Evolutionary conservation across 2,329 filamentous ascomycete genomes (phyloP).

Genomic region (Scedosporium boydii): DNA sequence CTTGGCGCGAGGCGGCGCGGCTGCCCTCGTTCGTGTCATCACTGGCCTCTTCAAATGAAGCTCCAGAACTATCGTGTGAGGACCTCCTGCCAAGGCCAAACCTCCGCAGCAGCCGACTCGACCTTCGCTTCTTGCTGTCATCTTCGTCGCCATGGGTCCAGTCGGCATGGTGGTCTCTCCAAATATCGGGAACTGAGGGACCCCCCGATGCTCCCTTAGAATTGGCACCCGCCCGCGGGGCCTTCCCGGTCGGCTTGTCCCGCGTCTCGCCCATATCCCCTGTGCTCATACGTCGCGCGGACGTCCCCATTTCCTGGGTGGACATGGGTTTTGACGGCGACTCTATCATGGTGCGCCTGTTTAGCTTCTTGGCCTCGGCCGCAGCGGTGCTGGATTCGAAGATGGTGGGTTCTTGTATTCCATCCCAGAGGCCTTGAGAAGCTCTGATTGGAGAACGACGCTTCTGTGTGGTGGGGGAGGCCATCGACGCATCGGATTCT

Average conservation of each 20-base stretch:
- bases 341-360: conserved; percentile 29
- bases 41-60: conserved; percentile 15
- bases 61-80: conserved; percentile 14
- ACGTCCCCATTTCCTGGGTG: neutral
- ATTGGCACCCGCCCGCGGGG: neutral
- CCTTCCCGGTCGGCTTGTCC: neutral
- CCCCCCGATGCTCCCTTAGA: neutral
- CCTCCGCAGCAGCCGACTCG: conserved; percentile 23
- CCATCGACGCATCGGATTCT: neutral
- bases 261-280: neutral
- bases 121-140: conserved; percentile 12
- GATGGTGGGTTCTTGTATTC: conserved; percentile 2
- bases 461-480: neutral
- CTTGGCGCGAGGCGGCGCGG: conserved; percentile 9
- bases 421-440: conserved; percentile 2
- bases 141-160: conserved; percentile 50
- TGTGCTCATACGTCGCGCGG: neutral
- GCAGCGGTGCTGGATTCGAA: conserved; percentile 7
- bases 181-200: neutral
- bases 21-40: conserved; percentile 3
- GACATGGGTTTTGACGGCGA: conserved; percentile 13
- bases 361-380: conserved; percentile 11
- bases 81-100: conserved; percentile 19
- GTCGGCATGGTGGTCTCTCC: conserved; percentile 36
- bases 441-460: neutral